Base-by-base conservation (phyloP, 179 eudicot genomes). In the Heliamphora pulchella region DNA sequence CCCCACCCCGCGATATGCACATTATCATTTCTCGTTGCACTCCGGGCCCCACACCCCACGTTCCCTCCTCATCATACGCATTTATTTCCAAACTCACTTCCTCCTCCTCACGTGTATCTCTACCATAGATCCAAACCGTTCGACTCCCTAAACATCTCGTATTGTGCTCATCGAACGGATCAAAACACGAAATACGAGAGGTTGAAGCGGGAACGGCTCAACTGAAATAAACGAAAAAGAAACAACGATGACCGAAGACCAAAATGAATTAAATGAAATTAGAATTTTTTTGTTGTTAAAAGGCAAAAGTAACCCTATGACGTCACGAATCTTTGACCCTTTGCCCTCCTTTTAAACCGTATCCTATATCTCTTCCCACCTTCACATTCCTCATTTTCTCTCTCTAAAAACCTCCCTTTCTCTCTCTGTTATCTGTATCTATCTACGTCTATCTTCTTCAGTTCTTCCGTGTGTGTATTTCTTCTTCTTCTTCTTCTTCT, bases 281-380 rank as follows among this genome's bases (percentile, higher is more conserved):
- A 61, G 39, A 80, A 63, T 65, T 18, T 59, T 46, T 18, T 48
- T 18, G 17, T 2, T 11, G 44, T 7, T 31, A 20, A 1, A 7
- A 31, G 5, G 0, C 3, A 72, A 78, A 82, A 54, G 77, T 54
- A 43, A 63, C n/a, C 17, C 7, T 6, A 64, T 62, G 65, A 75
- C 86, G 20, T 81, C 84, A 64, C 80, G 71, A 48, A 71, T 55
- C 81, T 82, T 82, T 85, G 85, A 82, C 83, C 68, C 71, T 74
- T 31, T 18, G 8, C 50, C 55, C 3, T 63, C 41, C 20, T 82
- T 47, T 74, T 72, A 80, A 80, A 59, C 63, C 77, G 15, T 63
- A 14, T 43, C 70, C 76, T 74, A 7, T 73, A 18, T 55, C 78
- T 18, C 20, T 41, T 54, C 63, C 70, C 71, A 13, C 41, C 73